Percentiles rank a stretch among this genome's conserved stretches.
These are phyloP conservation scores for Decorospora gaudefroyi DNA, from an alignment of 2,329 filamentous ascomycete genomes.

Conservation along the genomic window DNA sequence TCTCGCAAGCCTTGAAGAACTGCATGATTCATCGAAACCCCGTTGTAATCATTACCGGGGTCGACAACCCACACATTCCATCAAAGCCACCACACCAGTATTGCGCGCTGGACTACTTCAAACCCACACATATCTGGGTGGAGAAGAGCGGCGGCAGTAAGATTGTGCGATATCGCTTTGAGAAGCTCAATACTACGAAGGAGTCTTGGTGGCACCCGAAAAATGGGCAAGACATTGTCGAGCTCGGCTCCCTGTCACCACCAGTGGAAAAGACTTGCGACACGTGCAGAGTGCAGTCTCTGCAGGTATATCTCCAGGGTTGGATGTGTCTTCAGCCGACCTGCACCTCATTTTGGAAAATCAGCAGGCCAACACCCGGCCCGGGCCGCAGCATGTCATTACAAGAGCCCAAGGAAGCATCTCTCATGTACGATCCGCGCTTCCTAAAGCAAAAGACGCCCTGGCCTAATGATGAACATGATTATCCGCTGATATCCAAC, in stretches of 20 bases:
- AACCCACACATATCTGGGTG: constrained; percentile 69
- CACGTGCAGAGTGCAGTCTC: constrained; percentile 39
- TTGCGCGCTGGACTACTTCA: constrained; percentile 70
- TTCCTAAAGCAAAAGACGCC: constrained; percentile 62
- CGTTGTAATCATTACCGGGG: constrained; percentile 58
- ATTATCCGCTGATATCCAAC: constrained; percentile 42
- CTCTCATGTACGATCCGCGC: constrained; percentile 57
- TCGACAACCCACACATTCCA: constrained; percentile 55
- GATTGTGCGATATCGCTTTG: constrained; percentile 65
- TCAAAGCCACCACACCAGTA: constrained; percentile 62
- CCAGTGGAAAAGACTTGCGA: constrained; percentile 46
- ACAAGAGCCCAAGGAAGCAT: constrained; percentile 36
- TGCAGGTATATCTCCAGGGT: constrained; percentile 52
- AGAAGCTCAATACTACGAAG: constrained; percentile 61
- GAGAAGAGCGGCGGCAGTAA: constrained; percentile 57
- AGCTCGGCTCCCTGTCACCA: constrained; percentile 36
- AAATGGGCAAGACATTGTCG: constrained; percentile 31
- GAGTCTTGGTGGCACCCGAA: constrained; percentile 64
- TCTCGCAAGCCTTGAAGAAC: constrained; percentile 52
- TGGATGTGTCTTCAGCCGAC: constrained; percentile 63
- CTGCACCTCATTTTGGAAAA: constrained; percentile 63
- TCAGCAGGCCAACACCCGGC: constrained; percentile 22
- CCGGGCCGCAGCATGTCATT: constrained; percentile 23
- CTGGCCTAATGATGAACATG: constrained; percentile 49
- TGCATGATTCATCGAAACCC: constrained; percentile 56